These are phyloP conservation scores for Dactylella cylindrospora DNA, from an alignment of 2,329 filamentous ascomycete species.

Conservation along the genomic window DNA sequence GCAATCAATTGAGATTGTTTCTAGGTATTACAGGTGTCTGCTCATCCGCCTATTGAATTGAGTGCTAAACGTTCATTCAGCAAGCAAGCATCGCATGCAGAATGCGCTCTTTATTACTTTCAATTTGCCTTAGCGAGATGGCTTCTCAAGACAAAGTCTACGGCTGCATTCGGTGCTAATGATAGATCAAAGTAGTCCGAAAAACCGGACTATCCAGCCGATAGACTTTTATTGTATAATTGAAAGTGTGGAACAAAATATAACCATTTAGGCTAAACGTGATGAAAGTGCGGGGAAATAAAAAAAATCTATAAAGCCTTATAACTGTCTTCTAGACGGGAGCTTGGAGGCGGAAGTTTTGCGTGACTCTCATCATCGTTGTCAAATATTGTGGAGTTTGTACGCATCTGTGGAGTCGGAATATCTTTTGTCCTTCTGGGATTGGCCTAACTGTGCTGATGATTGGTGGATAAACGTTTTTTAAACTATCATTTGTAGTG, in stretches of 20 bases:
- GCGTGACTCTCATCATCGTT: constrained; percentile 2
- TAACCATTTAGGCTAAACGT: constrained; percentile 28
- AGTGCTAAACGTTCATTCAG: too few species aligned
- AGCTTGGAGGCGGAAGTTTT: background rate
- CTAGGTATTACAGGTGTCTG: too few species aligned
- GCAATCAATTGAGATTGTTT: too few species aligned
- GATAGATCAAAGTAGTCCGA: background rate
- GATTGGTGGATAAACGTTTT: constrained; percentile 42
- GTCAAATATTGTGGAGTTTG: background rate
- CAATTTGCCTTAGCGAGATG: too few species aligned
- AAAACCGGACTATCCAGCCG: background rate
- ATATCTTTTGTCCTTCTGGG: constrained; percentile 25
- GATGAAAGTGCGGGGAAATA: constrained; percentile 19
- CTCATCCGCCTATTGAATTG: background rate
- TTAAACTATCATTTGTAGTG: too few species aligned
- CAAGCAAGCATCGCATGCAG: too few species aligned
- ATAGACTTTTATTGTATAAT: constrained; percentile 16
- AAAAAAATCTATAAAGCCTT: background rate
- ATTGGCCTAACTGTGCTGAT: background rate
- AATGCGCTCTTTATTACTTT: too few species aligned
- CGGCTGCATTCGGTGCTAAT: too few species aligned
- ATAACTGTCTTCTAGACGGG: background rate
- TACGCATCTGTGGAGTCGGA: constrained; percentile 4
- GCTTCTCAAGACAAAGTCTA: too few species aligned
- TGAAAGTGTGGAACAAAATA: background rate